Evolutionary conservation across 73 alveolate genomes (phyloP).

Genomic region (Paraurostyla sp.): DNA sequence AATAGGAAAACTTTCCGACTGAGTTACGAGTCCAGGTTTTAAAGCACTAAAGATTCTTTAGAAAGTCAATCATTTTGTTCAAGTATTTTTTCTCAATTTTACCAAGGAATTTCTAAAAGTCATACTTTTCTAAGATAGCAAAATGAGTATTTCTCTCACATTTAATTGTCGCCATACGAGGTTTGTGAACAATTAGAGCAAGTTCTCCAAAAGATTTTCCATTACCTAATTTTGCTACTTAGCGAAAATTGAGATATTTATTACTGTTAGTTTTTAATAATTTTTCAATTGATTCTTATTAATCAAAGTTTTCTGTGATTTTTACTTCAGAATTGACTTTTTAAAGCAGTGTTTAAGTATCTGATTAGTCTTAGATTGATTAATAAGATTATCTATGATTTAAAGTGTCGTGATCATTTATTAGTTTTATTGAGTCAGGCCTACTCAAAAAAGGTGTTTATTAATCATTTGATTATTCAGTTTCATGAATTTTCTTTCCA

Average conservation of each 20-base stretch:
- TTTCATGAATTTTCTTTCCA: no score
- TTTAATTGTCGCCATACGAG: constrained; percentile 87
- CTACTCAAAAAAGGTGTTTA: no score
- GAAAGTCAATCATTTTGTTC: constrained; percentile 52
- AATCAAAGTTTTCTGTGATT: neutral
- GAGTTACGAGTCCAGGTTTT: constrained; percentile 49
- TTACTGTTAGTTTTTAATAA: neutral
- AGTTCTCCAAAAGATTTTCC: constrained; percentile 91
- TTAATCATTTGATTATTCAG: no score
- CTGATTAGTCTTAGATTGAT: neutral
- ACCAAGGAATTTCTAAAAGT: constrained; percentile 44
- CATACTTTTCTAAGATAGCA: constrained; percentile 58
- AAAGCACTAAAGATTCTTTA: constrained; percentile 39
- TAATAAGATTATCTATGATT: neutral
- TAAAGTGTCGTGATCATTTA: no score
- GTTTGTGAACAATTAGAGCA: constrained; percentile 86
- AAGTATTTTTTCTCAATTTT: constrained; percentile 39
- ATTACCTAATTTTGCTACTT: constrained; percentile 56
- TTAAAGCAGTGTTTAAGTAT: neutral
- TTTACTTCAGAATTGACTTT: neutral
- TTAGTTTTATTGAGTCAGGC: no score
- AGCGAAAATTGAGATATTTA: neutral
- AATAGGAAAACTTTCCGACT: constrained; percentile 57
- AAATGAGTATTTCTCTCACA: constrained; percentile 64
- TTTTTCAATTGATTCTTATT: neutral